Conservation (phyloP, 1,284 basidiomycete species). For the Sanghuangporus sanghuang region DNA sequence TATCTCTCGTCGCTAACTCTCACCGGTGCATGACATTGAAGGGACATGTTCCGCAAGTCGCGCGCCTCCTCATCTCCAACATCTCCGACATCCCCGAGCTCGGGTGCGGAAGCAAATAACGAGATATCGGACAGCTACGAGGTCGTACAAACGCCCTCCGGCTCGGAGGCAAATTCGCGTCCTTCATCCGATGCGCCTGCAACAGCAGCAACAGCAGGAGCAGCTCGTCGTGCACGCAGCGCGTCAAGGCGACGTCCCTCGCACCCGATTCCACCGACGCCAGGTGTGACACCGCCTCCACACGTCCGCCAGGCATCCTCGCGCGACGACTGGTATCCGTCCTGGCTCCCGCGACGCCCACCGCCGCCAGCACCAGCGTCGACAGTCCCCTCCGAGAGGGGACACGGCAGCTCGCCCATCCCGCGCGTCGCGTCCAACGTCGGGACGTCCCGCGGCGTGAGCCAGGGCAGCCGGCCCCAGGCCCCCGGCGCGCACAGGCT, state of each 20-base stretch:
- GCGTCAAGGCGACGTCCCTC: slow-evolving; percentile 1
- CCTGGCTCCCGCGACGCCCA: slow-evolving; percentile 76
- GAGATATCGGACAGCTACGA: slow-evolving; percentile 14
- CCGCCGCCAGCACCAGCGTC: slow-evolving; percentile 68
- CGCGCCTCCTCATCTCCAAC: slow-evolving; percentile 9
- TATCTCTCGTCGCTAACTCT: too few species aligned
- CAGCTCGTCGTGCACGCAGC: neutral
- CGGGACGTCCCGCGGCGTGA: slow-evolving; percentile 2
- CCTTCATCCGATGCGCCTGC: neutral
- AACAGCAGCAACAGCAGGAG: too few species aligned
- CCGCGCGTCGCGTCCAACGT: slow-evolving; percentile 26
- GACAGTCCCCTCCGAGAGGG: slow-evolving; percentile 54
- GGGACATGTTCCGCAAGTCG: slow-evolving; percentile 6
- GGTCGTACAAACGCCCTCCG: slow-evolving; percentile 11
- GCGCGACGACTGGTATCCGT: slow-evolving; percentile 45
- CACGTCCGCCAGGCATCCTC: slow-evolving; percentile 11
- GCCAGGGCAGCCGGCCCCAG: neutral
- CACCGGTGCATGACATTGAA: neutral
- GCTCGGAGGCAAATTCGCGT: slow-evolving; percentile 2
- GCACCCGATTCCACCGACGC: neutral
- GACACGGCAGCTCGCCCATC: slow-evolving; percentile 36
- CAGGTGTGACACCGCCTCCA: slow-evolving; percentile 10
- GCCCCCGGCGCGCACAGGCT: slow-evolving; percentile 10
- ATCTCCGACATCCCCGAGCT: slow-evolving; percentile 5
- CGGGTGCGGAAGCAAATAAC: neutral